These are phyloP conservation scores for Phytopythium helicoides DNA, from an alignment of 352 stramenopile species.

Conservation along the genomic window DNA sequence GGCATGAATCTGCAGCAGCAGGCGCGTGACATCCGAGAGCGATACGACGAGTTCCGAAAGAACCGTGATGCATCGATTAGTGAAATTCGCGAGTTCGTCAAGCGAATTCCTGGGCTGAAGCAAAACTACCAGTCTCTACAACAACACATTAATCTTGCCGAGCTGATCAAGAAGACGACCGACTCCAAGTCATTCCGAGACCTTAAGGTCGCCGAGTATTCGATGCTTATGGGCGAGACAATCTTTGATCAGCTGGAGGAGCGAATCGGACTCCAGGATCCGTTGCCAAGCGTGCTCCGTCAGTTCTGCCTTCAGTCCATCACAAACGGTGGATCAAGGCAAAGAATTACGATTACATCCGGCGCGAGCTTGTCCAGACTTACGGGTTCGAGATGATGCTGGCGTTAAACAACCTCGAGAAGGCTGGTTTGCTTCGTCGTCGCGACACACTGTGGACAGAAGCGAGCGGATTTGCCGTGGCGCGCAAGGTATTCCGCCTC, in stretches of 20 bases:
- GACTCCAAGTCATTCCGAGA: slow-evolving; percentile 93
- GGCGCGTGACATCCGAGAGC: slow-evolving; percentile 92
- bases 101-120: slow-evolving; percentile 94
- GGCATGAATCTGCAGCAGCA: slow-evolving; percentile 96
- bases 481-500: slow-evolving; percentile 90
- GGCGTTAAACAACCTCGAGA: slow-evolving; percentile 93
- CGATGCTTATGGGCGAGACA: slow-evolving; percentile 95
- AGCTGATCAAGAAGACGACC: slow-evolving; percentile 94
- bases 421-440: slow-evolving; percentile 87
- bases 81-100: slow-evolving; percentile 98
- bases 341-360: slow-evolving; percentile 93
- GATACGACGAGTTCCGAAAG: slow-evolving; percentile 94
- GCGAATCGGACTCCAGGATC: slow-evolving; percentile 92
- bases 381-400: slow-evolving; percentile 97
- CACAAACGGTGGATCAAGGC: slow-evolving; percentile 91
- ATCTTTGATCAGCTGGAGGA: slow-evolving; percentile 96
- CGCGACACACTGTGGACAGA: slow-evolving; percentile 88
- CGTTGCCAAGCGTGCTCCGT: slow-evolving; percentile 87
- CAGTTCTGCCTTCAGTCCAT: slow-evolving; percentile 95
- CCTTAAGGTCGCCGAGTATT: slow-evolving; percentile 93
- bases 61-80: slow-evolving; percentile 95
- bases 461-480: slow-evolving; percentile 76
- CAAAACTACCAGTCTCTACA: slow-evolving; percentile 95
- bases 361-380: slow-evolving; percentile 93
- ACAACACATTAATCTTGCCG: slow-evolving; percentile 97